Evolutionary conservation across 1,284 basidiomycete species (phyloP).

Genomic region (Blastosporella zonata): DNA sequence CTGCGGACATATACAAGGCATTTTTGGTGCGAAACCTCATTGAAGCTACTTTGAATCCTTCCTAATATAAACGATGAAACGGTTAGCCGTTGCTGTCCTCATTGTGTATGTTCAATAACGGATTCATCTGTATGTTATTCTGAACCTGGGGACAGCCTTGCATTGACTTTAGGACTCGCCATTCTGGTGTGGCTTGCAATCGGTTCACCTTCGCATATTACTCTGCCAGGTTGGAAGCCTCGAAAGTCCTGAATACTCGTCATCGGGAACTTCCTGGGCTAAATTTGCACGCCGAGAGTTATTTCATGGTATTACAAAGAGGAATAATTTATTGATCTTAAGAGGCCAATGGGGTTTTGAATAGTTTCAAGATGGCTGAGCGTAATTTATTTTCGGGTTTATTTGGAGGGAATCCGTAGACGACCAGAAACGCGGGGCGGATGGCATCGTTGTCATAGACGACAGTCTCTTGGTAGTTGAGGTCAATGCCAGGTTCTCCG

Average conservation of each 20-base stretch:
- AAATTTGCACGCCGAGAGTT: no score
- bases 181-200: not conserved
- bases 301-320: no score
- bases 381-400: slow-evolving; percentile 19
- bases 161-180: not conserved
- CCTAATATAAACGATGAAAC: slow-evolving; percentile 4
- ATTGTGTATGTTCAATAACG: slow-evolving; percentile 43
- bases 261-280: no score
- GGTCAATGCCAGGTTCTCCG: slow-evolving; percentile 54
- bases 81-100: slow-evolving; percentile 40
- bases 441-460: slow-evolving; percentile 67
- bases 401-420: slow-evolving; percentile 38
- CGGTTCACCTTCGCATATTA: not conserved
- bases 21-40: slow-evolving; percentile 41
- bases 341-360: slow-evolving; percentile 14
- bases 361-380: slow-evolving; percentile 7
- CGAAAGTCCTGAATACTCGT: not conserved
- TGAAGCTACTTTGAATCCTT: not conserved
- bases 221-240: not conserved
- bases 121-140: not conserved
- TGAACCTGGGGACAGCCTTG: not conserved
- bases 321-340: no score
- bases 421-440: slow-evolving; percentile 58
- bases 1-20: slow-evolving; percentile 49
- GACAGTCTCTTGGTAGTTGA: slow-evolving; percentile 64